Percentiles rank a stretch among this genome's conserved stretches.
Conservation (phyloP, 129 eudicot genomes). For the Smallanthus sonchifolius region DNA sequence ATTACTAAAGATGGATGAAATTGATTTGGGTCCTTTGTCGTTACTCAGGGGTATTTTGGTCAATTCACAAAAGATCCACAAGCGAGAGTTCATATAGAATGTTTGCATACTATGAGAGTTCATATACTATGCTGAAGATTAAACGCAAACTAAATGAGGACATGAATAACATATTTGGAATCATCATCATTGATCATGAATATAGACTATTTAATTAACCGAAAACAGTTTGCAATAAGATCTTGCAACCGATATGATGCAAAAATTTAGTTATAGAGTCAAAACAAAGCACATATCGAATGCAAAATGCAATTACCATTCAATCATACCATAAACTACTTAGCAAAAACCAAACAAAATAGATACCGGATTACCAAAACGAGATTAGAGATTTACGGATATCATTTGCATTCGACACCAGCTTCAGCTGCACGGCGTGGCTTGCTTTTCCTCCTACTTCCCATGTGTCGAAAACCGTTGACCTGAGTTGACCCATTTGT, state of each 20-base stretch:
- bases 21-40: background rate
- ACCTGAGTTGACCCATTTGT: conserved; percentile 35
- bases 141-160: background rate
- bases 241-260: conserved; percentile 15
- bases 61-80: background rate
- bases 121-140: background rate
- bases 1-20: background rate
- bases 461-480: conserved; percentile 55
- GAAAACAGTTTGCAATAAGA: background rate
- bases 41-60: conserved; percentile 6
- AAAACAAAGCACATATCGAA: conserved; percentile 14
- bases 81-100: background rate
- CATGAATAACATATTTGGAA: background rate
- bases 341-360: conserved; percentile 14
- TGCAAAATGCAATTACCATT: background rate
- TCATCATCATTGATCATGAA: background rate
- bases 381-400: conserved; percentile 24
- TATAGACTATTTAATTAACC: background rate
- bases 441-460: conserved; percentile 66
- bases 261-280: conserved; percentile 14
- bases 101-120: too few species aligned
- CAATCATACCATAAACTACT: conserved; percentile 9
- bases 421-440: conserved; percentile 85
- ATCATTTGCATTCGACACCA: conserved; percentile 57
- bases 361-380: conserved; percentile 8